phyloP scores from a whole-genome alignment of 768 basidiomycete species.

The Tylopilus felleus region DNA sequence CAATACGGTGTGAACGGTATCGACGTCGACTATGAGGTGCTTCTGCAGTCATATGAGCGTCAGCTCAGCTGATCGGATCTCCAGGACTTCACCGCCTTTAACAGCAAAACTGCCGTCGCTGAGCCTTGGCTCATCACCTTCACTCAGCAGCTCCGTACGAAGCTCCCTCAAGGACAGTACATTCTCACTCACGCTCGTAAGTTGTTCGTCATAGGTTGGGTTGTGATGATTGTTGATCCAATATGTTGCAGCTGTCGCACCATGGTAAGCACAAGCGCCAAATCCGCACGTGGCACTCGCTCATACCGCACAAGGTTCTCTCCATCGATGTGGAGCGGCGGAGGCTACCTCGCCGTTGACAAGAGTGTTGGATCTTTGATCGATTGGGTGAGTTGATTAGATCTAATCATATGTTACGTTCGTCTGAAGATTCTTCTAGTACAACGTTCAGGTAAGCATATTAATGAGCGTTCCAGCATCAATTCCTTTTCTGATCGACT shows the following conservation, averaged over 20 bases:
- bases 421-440: slow-evolving; percentile 1
- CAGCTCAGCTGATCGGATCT: background rate
- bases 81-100: slow-evolving; percentile 33
- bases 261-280: slow-evolving; percentile 11
- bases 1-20: slow-evolving; percentile 49
- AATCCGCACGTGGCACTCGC: background rate
- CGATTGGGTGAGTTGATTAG: slow-evolving; percentile 37
- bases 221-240: background rate
- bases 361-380: slow-evolving; percentile 40
- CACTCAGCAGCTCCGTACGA: slow-evolving; percentile 29
- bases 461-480: background rate
- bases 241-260: slow-evolving; percentile 11
- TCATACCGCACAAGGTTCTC: slow-evolving; percentile 15
- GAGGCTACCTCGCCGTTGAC: slow-evolving; percentile 37
- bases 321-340: slow-evolving; percentile 16
- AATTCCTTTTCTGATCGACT: background rate
- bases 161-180: slow-evolving; percentile 33
- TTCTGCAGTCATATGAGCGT: background rate
- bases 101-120: slow-evolving; percentile 35
- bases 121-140: slow-evolving; percentile 35
- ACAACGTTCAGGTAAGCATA: slow-evolving; percentile 38
- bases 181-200: slow-evolving; percentile 35
- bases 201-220: background rate
- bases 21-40: slow-evolving; percentile 51
- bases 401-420: background rate